phyloP scores from a whole-genome alignment of 2,329 filamentous ascomycete species.

The Neonectria faginata region DNA sequence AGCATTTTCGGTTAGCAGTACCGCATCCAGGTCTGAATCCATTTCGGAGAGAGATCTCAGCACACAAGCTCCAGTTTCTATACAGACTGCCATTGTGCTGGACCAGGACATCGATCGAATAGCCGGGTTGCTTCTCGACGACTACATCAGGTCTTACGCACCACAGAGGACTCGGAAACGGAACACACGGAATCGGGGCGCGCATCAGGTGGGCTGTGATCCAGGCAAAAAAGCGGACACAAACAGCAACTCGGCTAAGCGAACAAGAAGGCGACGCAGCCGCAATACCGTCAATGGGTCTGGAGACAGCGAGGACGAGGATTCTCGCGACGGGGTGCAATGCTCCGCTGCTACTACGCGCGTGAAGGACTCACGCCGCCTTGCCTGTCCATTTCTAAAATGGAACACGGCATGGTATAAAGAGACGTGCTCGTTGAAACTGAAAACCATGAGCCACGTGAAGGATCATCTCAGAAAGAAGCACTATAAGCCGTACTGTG shows the following conservation, averaged over 20 bases:
- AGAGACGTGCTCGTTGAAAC: background rate
- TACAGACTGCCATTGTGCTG: background rate
- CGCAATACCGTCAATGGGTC: background rate
- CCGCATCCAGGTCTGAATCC: too few species aligned
- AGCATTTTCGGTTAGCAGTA: background rate
- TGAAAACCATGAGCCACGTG: background rate
- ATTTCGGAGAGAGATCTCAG: background rate
- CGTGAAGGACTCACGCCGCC: background rate
- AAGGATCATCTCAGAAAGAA: conserved; percentile 1
- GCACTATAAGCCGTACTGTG: background rate
- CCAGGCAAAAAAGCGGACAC: background rate
- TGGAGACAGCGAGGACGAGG: conserved; percentile 14
- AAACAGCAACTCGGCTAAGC: background rate
- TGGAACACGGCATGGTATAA: background rate
- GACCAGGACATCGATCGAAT: background rate
- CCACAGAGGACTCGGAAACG: background rate
- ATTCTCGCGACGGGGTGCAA: background rate
- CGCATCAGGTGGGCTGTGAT: background rate
- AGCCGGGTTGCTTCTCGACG: background rate
- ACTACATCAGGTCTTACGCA: conserved; percentile 8
- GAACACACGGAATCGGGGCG: background rate
- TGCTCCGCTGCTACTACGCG: fast-evolving
- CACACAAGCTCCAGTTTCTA: background rate
- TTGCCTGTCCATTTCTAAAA: conserved; percentile 25
- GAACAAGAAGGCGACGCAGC: fast-evolving